Percentiles rank a stretch among this genome's conserved stretches.
These are phyloP conservation scores for Ampelocalamus luodianensis DNA, from an alignment of 176 grass and related monocot genomes.

Conservation along the genomic window DNA sequence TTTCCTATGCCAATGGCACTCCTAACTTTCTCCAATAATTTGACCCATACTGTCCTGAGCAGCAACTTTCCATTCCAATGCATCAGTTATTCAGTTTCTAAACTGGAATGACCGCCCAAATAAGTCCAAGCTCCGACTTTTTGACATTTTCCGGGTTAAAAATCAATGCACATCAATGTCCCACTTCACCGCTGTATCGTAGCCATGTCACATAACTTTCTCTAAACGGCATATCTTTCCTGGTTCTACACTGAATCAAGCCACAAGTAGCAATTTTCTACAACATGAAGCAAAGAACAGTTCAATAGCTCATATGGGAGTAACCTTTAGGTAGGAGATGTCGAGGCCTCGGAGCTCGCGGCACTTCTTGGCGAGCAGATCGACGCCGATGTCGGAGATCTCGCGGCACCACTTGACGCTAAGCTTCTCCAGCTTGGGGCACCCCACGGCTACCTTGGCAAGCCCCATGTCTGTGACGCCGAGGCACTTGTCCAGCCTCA, in stretches of 20 bases:
- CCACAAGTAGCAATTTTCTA: neutral
- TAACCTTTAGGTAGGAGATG: slow-evolving; percentile 92
- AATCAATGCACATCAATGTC: slow-evolving; percentile 6
- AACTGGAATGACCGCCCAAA: neutral
- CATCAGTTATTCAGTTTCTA: neutral
- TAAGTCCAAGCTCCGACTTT: neutral
- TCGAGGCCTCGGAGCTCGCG: slow-evolving; percentile 64
- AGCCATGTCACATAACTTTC: neutral
- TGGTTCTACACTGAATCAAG: neutral
- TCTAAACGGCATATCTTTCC: neutral
- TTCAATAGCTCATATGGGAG: neutral
- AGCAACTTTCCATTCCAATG: neutral
- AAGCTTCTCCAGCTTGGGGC: slow-evolving; percentile 73
- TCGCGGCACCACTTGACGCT: slow-evolving; percentile 92
- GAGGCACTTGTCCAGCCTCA: slow-evolving; percentile 83
- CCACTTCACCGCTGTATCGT: neutral
- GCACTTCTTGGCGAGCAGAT: slow-evolving; percentile 94
- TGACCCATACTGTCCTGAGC: neutral
- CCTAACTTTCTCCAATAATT: neutral
- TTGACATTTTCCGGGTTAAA: neutral
- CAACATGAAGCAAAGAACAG: neutral
- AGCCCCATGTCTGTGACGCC: slow-evolving; percentile 85
- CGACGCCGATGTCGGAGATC: slow-evolving; percentile 89
- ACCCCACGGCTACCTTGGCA: slow-evolving; percentile 82
- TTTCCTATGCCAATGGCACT: neutral